These are phyloP conservation scores for Caloboletus firmus DNA, from an alignment of 1,284 basidiomycete genomes.

Conservation along the genomic window DNA sequence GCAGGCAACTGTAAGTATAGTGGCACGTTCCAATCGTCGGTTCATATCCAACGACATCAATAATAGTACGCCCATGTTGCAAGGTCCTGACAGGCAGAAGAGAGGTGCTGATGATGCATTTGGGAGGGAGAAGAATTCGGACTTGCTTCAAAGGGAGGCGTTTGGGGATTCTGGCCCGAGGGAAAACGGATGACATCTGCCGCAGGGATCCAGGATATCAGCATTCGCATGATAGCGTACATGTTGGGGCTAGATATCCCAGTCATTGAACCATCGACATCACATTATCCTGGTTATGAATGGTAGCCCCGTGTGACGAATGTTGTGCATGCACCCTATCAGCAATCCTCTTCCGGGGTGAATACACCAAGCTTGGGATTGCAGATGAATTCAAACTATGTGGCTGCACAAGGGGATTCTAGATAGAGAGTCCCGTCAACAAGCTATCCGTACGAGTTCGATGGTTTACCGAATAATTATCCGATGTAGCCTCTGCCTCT, in stretches of 20 bases:
- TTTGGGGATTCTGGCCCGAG: slow-evolving; percentile 36
- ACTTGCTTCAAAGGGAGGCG: slow-evolving; percentile 46
- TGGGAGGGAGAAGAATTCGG: slow-evolving; percentile 51
- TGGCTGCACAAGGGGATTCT: slow-evolving; percentile 6
- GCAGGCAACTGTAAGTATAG: too few relatives aligned
- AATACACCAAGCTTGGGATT: slow-evolving; percentile 7
- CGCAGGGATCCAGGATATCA: slow-evolving; percentile 55
- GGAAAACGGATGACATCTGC: slow-evolving; percentile 19
- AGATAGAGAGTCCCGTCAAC: slow-evolving; percentile 23
- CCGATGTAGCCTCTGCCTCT: slow-evolving; percentile 11
- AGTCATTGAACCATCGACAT: slow-evolving; percentile 58
- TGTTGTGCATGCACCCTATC: slow-evolving; percentile 16
- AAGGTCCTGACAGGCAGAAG: slow-evolving; percentile 50
- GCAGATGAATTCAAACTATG: slow-evolving; percentile 19
- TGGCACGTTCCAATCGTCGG: too few relatives aligned
- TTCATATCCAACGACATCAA: too few relatives aligned
- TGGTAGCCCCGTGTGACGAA: slow-evolving; percentile 61
- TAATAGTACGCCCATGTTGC: slow-evolving; percentile 36
- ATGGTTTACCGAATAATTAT: slow-evolving; percentile 21
- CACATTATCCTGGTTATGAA: slow-evolving; percentile 69
- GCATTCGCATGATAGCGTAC: slow-evolving; percentile 65
- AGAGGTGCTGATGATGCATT: slow-evolving; percentile 67
- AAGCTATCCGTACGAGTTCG: slow-evolving; percentile 24
- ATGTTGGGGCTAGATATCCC: slow-evolving; percentile 66
- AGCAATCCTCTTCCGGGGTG: slow-evolving; percentile 6